These are phyloP conservation scores for Xylaria grammica DNA, from an alignment of 495 filamentous ascomycete species.

Conservation along the genomic window DNA sequence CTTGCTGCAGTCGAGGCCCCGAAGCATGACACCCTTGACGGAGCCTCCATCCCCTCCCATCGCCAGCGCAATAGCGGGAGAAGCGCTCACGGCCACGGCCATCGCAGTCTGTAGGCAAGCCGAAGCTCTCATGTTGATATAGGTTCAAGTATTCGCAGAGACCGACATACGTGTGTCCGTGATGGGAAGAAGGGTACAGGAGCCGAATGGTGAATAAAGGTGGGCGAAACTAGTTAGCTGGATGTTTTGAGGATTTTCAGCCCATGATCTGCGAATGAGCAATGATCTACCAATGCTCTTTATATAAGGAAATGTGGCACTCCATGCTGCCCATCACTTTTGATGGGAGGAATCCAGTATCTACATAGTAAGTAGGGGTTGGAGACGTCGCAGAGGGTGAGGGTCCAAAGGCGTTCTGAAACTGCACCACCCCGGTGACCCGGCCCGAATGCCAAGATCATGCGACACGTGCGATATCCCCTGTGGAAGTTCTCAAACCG, in stretches of 20 bases:
- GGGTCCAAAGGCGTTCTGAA: constrained; percentile 17
- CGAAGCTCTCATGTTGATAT: constrained; percentile 18
- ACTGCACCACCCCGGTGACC: constrained; percentile 3
- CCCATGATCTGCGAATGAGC: constrained; percentile 21
- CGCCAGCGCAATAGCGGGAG: constrained; percentile 5
- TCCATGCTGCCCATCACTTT: neutral
- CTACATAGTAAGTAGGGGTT: neutral
- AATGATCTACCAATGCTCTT: constrained; percentile 10
- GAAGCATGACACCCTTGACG: neutral
- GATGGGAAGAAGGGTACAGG: neutral
- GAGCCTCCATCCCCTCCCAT: neutral
- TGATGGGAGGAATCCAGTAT: neutral
- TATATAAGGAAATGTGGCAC: constrained; percentile 2
- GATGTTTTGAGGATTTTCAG: constrained; percentile 13
- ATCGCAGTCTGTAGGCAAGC: neutral
- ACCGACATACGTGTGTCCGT: neutral
- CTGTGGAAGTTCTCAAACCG: constrained; percentile 13
- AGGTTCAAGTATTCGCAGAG: neutral
- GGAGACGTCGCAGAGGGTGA: neutral
- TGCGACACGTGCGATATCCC: constrained; percentile 19
- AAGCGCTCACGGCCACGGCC: constrained; percentile 9
- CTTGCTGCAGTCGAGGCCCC: constrained; percentile 7
- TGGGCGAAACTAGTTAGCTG: constrained; percentile 5
- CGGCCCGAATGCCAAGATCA: constrained; percentile 18
- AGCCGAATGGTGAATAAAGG: neutral